These are phyloP conservation scores for Linnemannia schmuckeri DNA, from an alignment of 192 early-diverging fungal genomes.

Conservation along the genomic window DNA sequence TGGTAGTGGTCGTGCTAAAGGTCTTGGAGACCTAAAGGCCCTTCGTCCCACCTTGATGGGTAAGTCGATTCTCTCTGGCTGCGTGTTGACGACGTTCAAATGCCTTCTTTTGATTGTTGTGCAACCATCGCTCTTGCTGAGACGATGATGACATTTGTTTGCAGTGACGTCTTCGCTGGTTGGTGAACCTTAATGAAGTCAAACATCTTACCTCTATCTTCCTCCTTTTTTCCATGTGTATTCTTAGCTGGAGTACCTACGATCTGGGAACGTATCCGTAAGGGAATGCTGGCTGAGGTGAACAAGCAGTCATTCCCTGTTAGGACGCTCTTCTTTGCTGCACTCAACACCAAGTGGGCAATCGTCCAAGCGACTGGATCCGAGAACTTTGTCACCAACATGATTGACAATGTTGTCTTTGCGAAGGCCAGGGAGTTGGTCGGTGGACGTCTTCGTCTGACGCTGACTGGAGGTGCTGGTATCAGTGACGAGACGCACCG, in stretches of 20 bases:
- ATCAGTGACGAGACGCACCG: conserved; percentile 78
- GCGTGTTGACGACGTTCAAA: not conserved
- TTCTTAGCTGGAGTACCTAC: conserved; percentile 74
- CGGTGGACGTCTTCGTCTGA: conserved; percentile 75
- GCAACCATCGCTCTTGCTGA: not conserved
- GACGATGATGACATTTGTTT: conserved; percentile 2
- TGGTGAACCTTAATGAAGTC: not conserved
- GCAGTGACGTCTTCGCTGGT: not conserved
- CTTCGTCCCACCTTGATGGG: conserved; percentile 77
- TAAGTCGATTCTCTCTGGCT: not conserved
- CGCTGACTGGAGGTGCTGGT: conserved; percentile 79
- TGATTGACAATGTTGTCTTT: conserved; percentile 73
- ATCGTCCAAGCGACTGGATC: conserved; percentile 55
- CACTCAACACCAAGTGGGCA: conserved; percentile 67
- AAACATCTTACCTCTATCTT: not conserved
- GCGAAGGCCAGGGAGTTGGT: conserved; percentile 72
- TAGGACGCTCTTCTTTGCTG: conserved; percentile 70
- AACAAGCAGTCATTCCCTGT: conserved; percentile 52
- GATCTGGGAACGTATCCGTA: conserved; percentile 85
- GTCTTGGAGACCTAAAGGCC: conserved; percentile 76
- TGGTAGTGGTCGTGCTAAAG: conserved; percentile 64
- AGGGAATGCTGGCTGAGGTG: conserved; percentile 73
- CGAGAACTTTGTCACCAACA: conserved; percentile 62
- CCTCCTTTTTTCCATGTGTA: not conserved
- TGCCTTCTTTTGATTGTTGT: not conserved